Percentiles rank a stretch among this genome's conserved stretches.
phyloP scores from a whole-genome alignment of 768 basidiomycete species.

The Fomitopsis serialis region DNA sequence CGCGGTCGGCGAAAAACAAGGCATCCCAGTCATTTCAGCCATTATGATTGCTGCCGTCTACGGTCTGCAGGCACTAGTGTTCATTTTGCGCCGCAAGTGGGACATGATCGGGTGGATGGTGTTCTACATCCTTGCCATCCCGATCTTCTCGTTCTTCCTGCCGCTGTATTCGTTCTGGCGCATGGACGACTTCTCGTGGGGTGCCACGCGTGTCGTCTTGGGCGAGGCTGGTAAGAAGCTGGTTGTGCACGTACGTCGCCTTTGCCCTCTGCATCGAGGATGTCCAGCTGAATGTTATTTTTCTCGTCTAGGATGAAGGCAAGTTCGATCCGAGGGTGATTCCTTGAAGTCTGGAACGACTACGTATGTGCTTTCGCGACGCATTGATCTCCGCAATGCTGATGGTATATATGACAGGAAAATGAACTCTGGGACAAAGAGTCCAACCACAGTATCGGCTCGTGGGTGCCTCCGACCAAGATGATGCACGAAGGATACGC shows the following conservation, averaged over 20 bases:
- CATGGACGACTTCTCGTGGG: conserved; percentile 99
- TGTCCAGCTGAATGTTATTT: neutral
- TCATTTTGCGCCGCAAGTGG: conserved; percentile 91
- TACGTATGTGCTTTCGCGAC: conserved; percentile 53
- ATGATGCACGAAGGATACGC: conserved; percentile 68
- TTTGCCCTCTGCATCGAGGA: neutral
- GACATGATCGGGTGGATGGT: conserved; percentile 98
- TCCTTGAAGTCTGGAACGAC: conserved; percentile 97
- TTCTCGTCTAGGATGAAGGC: conserved; percentile 80
- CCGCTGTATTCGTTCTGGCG: conserved; percentile 96
- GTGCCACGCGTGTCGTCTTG: conserved; percentile 85
- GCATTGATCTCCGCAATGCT: neutral
- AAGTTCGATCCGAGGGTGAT: conserved; percentile 93
- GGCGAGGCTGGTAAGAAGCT: conserved; percentile 93
- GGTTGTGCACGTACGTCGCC: conserved; percentile 78
- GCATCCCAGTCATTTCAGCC: conserved; percentile 76
- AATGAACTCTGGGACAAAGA: conserved; percentile 98
- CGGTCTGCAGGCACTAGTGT: conserved; percentile 84
- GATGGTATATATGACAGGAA: conserved; percentile 44
- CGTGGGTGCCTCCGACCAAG: conserved; percentile 81
- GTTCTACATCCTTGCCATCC: conserved; percentile 94
- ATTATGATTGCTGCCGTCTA: conserved; percentile 94
- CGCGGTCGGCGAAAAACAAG: conserved; percentile 57
- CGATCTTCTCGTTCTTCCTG: conserved; percentile 88
- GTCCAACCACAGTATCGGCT: conserved; percentile 91